These are phyloP conservation scores for Colletotrichum cordylinicola DNA, from an alignment of 2,329 filamentous ascomycete genomes.

Conservation along the genomic window DNA sequence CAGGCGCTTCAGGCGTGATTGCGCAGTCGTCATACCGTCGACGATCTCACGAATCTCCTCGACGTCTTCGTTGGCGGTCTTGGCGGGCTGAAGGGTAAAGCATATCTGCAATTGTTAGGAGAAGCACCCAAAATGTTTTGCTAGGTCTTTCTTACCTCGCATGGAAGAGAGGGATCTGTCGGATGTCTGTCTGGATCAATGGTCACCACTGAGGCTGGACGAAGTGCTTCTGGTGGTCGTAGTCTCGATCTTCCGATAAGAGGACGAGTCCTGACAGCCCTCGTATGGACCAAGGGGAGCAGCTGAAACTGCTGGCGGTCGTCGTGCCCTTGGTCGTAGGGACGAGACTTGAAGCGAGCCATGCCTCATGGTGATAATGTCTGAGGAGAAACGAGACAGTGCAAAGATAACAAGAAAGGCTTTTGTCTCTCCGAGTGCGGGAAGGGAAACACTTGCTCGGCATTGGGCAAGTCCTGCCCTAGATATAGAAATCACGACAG, in stretches of 20 bases:
- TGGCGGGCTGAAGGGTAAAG: background rate
- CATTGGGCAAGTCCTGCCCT: background rate
- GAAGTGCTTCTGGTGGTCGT: background rate
- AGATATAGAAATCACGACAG: background rate
- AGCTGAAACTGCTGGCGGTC: background rate
- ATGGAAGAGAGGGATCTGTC: background rate
- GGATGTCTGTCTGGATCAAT: background rate
- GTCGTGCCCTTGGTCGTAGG: background rate
- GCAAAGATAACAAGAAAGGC: background rate
- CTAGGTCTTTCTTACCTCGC: background rate
- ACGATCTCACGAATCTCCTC: background rate
- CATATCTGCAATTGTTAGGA: background rate
- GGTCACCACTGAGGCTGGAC: background rate
- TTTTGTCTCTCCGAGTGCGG: background rate
- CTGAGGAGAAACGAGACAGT: background rate
- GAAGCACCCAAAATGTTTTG: background rate
- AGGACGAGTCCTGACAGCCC: background rate
- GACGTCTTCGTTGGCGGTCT: background rate
- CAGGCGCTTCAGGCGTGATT: accelerated
- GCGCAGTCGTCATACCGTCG: background rate
- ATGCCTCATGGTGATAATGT: background rate
- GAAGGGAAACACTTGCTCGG: background rate
- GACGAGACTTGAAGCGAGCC: background rate
- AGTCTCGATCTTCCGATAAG: background rate
- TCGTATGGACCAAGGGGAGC: background rate